Conservation (phyloP, 1,284 basidiomycete species). For the Violaceomyces palustris region DNA sequence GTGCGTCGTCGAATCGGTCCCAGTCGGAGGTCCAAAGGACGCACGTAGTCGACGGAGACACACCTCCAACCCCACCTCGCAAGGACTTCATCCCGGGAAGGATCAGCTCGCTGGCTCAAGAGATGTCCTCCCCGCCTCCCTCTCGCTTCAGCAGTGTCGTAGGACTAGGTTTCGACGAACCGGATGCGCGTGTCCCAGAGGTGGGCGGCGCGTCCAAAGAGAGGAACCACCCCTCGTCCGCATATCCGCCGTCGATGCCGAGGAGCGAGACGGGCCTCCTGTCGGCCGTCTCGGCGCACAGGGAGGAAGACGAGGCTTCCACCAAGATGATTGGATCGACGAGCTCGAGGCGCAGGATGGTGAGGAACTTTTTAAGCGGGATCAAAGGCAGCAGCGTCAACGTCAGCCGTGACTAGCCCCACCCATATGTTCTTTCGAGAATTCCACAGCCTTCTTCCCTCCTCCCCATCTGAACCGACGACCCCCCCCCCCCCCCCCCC, state of each 20-base stretch:
- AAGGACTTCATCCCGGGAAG: slow-evolving; percentile 19
- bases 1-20: slow-evolving; percentile 3
- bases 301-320: not conserved
- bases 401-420: too few species aligned
- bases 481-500: too few species aligned
- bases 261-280: slow-evolving; percentile 6
- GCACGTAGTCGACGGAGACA: not conserved
- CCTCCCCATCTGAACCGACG: too few species aligned
- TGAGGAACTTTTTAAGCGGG: slow-evolving; percentile 19
- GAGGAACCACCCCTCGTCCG: not conserved
- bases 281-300: slow-evolving; percentile 7
- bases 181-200: not conserved
- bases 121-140: too few species aligned
- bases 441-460: too few species aligned
- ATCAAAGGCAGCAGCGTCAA: slow-evolving; percentile 8
- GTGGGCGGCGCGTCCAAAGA: not conserved
- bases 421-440: too few species aligned
- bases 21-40: not conserved
- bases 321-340: not conserved
- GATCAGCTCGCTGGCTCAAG: too few species aligned
- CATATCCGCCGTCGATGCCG: not conserved
- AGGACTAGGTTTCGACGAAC: not conserved
- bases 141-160: not conserved
- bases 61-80: slow-evolving; percentile 16
- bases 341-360: slow-evolving; percentile 8